Conservation (phyloP, 192 early-diverging fungal species). For the Cladochytrium replicatum region DNA sequence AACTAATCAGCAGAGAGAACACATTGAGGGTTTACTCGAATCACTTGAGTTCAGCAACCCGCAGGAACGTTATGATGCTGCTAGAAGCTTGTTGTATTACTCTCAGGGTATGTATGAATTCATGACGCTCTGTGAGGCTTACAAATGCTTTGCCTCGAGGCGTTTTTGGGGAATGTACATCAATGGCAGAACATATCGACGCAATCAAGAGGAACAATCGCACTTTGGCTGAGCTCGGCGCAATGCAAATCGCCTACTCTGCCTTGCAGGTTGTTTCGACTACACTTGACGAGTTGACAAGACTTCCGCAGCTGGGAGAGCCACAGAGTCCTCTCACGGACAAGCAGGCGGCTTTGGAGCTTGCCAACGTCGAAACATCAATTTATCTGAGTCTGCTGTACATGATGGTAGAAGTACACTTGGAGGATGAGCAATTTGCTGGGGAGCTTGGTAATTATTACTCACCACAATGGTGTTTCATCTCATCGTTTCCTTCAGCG, state of each 20-base stretch:
- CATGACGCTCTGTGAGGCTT: neutral
- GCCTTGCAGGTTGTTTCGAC: conserved; percentile 46
- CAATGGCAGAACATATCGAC: conserved; percentile 35
- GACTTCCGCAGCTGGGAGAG: conserved; percentile 26
- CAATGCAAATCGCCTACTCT: conserved; percentile 44
- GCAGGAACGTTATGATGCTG: conserved; percentile 35
- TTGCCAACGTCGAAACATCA: conserved; percentile 29
- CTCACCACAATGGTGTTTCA: neutral
- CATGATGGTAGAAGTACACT: conserved; percentile 48
- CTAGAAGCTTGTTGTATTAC: conserved; percentile 51
- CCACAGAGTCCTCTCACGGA: conserved; percentile 1
- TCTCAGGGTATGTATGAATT: conserved; percentile 43
- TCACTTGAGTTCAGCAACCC: conserved; percentile 43
- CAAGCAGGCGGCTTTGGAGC: conserved; percentile 25
- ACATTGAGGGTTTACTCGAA: conserved; percentile 45
- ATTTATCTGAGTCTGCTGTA: conserved; percentile 52
- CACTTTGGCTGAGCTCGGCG: conserved; percentile 46
- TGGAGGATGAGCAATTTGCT: conserved; percentile 33
- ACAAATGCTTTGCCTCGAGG: conserved; percentile 2
- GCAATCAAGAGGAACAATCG: conserved; percentile 47
- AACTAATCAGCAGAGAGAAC: conserved; percentile 23
- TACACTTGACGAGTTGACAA: conserved; percentile 34
- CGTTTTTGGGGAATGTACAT: conserved; percentile 20
- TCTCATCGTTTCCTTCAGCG: neutral
- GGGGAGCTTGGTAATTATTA: conserved; percentile 35